phyloP scores from a whole-genome alignment of 2,329 filamentous ascomycete species.

The Trichophyton mentagrophytes region DNA sequence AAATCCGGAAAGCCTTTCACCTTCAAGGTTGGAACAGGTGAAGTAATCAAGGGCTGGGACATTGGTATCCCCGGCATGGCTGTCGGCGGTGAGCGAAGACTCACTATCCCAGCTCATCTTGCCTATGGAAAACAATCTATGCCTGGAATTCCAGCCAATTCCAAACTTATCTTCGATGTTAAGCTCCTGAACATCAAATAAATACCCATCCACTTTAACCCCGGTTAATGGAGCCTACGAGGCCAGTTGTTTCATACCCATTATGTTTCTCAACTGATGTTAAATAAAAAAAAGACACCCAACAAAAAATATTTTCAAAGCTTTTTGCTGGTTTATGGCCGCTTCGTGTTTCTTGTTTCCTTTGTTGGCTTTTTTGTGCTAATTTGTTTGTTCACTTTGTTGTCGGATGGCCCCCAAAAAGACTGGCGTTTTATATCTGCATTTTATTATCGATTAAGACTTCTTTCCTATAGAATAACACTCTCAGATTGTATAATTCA shows the following conservation, averaged over 20 bases:
- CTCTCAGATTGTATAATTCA: too few species aligned
- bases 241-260: too few species aligned
- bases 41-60: conserved; percentile 99
- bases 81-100: conserved; percentile 81
- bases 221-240: neutral
- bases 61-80: conserved; percentile 86
- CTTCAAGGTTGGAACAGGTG: conserved; percentile 86
- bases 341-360: neutral
- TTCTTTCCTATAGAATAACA: too few species aligned
- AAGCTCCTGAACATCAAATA: conserved; percentile 78
- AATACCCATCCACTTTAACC: conserved; percentile 17
- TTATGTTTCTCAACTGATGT: too few species aligned
- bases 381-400: neutral
- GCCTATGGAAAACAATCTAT: conserved; percentile 78
- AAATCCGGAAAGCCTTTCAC: conserved; percentile 97
- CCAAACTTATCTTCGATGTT: conserved; percentile 81
- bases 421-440: conserved; percentile 1
- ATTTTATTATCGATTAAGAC: neutral
- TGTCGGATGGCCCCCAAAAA: neutral
- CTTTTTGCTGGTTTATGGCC: neutral
- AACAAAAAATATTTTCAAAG: neutral
- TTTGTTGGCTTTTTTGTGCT: neutral
- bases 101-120: conserved; percentile 74
- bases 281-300: neutral
- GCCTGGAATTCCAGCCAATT: conserved; percentile 82